phyloP scores from a whole-genome alignment of 345 rosid species.

The Syzygium aromaticum region DNA sequence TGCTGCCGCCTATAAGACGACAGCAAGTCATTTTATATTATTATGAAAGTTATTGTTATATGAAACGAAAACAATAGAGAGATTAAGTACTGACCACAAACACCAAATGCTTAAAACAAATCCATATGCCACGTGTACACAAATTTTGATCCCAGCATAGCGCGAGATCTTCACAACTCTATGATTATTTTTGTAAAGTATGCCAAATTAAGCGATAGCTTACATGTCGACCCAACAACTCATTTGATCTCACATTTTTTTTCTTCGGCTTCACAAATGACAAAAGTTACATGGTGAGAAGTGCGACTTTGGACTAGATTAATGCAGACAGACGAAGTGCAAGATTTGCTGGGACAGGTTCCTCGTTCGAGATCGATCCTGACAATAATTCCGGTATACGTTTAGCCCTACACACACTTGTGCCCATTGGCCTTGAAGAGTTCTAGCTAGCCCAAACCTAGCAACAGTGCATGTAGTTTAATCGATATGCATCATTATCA shows the following conservation, averaged over 20 bases:
- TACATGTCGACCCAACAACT: neutral
- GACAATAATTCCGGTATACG: neutral
- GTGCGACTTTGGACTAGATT: neutral
- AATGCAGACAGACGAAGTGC: neutral
- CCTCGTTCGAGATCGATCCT: neutral
- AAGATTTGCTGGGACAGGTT: neutral
- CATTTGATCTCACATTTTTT: neutral
- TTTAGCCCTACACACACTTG: neutral
- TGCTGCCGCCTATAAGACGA: neutral
- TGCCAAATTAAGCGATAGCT: neutral
- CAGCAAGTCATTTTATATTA: neutral
- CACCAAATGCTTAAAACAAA: neutral
- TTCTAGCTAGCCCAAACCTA: too few species aligned
- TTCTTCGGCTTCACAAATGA: neutral
- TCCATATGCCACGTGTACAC: too few species aligned
- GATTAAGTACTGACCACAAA: neutral
- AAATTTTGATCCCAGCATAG: too few species aligned
- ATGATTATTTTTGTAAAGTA: neutral
- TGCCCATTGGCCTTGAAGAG: neutral
- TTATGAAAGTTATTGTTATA: neutral
- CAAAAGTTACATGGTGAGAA: neutral
- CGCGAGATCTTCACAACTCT: neutral
- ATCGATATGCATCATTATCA: too few species aligned
- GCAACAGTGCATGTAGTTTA: too few species aligned
- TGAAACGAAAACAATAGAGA: neutral